Percentiles rank a stretch among this genome's conserved stretches.
These are phyloP conservation scores for Hirsutella minnesotensis DNA, from an alignment of 2,329 filamentous ascomycete genomes.

Conservation along the genomic window DNA sequence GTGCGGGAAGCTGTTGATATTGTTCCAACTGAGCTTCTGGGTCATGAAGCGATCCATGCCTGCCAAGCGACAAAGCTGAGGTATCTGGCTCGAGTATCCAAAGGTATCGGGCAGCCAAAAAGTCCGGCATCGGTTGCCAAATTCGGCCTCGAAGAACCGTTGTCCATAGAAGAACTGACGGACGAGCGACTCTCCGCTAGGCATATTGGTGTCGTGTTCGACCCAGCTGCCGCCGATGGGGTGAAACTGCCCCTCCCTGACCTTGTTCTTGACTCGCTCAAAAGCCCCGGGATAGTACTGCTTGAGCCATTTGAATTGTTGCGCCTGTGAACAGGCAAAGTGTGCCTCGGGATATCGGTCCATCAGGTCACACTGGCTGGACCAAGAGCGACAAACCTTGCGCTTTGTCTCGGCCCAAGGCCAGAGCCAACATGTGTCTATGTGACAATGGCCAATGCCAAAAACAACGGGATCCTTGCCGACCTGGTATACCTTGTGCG, in stretches of 20 bases:
- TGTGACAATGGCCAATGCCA: constrained; percentile 92
- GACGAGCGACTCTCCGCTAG: constrained; percentile 85
- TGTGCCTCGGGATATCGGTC: constrained; percentile 89
- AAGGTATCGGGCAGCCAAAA: constrained; percentile 99
- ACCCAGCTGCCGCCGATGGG: constrained; percentile 98
- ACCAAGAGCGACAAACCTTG: constrained; percentile 93
- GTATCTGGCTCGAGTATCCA: constrained; percentile 89
- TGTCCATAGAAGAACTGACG: constrained; percentile 94
- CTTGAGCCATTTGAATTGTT: constrained; percentile 98
- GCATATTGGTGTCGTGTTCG: constrained; percentile 96
- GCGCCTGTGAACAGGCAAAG: constrained; percentile 86
- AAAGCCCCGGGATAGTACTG: constrained; percentile 78
- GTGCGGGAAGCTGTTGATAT: constrained; percentile 97
- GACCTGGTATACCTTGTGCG: constrained; percentile 69
- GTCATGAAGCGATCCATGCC: constrained; percentile 96
- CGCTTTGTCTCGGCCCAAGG: constrained; percentile 96
- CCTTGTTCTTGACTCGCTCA: constrained; percentile 81
- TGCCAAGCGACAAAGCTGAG: constrained; percentile 85
- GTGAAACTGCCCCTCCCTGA: constrained; percentile 83
- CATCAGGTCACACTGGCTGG: constrained; percentile 90
- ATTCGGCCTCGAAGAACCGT: constrained; percentile 85
- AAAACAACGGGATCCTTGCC: constrained; percentile 67
- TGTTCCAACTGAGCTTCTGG: constrained; percentile 99
- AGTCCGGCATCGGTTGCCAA: constrained; percentile 76
- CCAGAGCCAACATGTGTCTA: constrained; percentile 98